A percentile compares a stretch with the other conserved stretches of the same genome.
These are phyloP conservation scores for Bromus sterilis DNA, from an alignment of 176 grass and related monocot genomes.

Conservation along the genomic window DNA sequence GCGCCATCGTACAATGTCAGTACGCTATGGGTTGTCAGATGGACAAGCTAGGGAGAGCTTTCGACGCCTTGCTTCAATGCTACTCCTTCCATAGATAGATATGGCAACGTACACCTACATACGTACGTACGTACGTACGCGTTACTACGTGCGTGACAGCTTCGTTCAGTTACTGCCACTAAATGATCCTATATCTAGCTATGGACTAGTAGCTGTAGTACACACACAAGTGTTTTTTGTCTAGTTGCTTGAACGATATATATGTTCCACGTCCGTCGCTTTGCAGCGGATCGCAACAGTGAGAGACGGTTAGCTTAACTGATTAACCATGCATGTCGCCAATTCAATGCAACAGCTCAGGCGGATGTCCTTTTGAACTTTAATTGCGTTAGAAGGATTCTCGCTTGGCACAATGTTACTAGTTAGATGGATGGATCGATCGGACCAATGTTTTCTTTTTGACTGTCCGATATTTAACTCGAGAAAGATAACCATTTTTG, in stretches of 20 bases:
- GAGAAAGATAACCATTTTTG: too few species aligned
- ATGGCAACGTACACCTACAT: neutral
- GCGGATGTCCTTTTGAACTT: neutral
- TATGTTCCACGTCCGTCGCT: neutral
- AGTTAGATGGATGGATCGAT: too few species aligned
- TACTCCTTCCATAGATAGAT: neutral
- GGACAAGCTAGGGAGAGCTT: neutral
- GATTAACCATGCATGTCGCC: neutral
- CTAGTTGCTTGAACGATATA: too few species aligned
- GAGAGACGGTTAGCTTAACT: neutral
- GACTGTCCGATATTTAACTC: too few species aligned
- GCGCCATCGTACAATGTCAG: neutral
- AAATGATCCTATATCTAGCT: neutral
- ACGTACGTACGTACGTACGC: neutral
- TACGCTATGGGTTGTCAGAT: neutral
- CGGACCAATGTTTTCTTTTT: too few species aligned
- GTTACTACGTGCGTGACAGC: too few species aligned
- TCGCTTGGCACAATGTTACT: neutral
- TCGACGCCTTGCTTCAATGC: neutral
- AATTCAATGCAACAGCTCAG: neutral
- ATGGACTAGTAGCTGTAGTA: neutral
- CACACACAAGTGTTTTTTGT: too few species aligned
- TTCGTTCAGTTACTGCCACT: neutral
- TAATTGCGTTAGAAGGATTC: neutral
- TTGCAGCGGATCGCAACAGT: neutral